Percentiles rank a stretch among this genome's conserved stretches.
Evolutionary conservation across 1,284 basidiomycete genomes (phyloP).

Genomic region (Thecaphora thlaspeos): DNA sequence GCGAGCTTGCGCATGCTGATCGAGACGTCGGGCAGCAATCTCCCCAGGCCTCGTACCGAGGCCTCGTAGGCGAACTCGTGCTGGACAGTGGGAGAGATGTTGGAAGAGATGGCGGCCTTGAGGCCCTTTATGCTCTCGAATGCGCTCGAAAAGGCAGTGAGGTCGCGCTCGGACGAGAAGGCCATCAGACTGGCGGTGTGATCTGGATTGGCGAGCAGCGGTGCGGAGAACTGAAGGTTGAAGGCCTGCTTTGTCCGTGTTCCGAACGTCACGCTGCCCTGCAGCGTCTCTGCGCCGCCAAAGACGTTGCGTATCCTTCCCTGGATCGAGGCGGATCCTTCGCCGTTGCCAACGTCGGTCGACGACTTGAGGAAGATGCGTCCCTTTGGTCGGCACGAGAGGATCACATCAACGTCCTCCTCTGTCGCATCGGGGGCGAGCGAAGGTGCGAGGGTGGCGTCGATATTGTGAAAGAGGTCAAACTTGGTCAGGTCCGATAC

Average conservation of each 20-base stretch:
- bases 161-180: conserved; percentile 70
- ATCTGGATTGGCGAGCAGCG: conserved; percentile 61
- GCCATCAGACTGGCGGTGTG: conserved; percentile 67
- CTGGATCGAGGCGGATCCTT: conserved; percentile 66
- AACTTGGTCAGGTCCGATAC: conserved; percentile 71
- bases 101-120: conserved; percentile 69
- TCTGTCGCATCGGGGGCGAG: conserved; percentile 64
- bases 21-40: conserved; percentile 39
- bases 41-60: conserved; percentile 31
- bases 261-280: conserved; percentile 78
- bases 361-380: conserved; percentile 78
- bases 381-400: conserved; percentile 74
- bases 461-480: conserved; percentile 73
- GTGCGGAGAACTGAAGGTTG: conserved; percentile 47
- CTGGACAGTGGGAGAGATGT: conserved; percentile 39
- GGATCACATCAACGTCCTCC: conserved; percentile 81
- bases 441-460: conserved; percentile 71
- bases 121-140: conserved; percentile 69
- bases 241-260: conserved; percentile 85
- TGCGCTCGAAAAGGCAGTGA: conserved; percentile 70
- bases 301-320: conserved; percentile 68
- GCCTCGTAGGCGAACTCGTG: conserved; percentile 53
- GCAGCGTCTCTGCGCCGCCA: conserved; percentile 85
- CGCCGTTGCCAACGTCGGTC: conserved; percentile 90
- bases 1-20: conserved; percentile 24